phyloP scores from a whole-genome alignment of 768 basidiomycete species.

The Steccherinum ochraceum region DNA sequence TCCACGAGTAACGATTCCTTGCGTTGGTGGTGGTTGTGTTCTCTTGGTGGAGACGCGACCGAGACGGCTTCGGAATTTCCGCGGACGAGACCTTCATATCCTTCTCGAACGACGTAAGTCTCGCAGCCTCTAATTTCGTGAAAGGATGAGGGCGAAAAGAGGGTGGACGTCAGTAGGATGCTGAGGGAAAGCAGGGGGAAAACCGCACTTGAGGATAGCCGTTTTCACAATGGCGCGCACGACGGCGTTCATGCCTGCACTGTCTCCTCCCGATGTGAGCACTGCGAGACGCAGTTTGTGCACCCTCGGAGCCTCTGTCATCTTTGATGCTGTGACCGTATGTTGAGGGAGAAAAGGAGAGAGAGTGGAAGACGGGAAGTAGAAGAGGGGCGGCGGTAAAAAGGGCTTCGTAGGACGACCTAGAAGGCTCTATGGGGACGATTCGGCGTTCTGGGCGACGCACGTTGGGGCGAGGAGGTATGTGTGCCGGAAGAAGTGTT shows the following conservation, averaged over 20 bases:
- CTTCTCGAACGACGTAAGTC: constrained; percentile 94
- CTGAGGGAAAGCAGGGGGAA: not conserved
- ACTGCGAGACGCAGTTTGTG: constrained; percentile 81
- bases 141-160: constrained; percentile 1
- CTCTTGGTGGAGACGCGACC: constrained; percentile 9
- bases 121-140: constrained; percentile 94
- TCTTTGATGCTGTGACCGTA: not conserved
- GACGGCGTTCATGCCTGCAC: constrained; percentile 95
- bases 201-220: constrained; percentile 77
- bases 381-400: constrained; percentile 4
- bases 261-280: constrained; percentile 94
- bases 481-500: no score
- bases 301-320: no score
- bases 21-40: constrained; percentile 11
- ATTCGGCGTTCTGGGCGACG: no score
- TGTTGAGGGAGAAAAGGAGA: not conserved
- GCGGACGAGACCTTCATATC: constrained; percentile 94
- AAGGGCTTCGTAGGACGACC: no score
- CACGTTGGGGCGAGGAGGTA: no score
- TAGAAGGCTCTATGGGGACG: no score
- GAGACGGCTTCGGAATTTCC: constrained; percentile 57
- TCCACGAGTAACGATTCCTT: constrained; percentile 9
- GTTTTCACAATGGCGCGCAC: constrained; percentile 92
- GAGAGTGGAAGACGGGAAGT: not conserved
- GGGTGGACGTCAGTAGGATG: no score